Percentiles rank a stretch among this genome's conserved stretches.
These are phyloP conservation scores for Tephrocybe sp. DNA, from an alignment of 768 basidiomycete species.

Conservation along the genomic window DNA sequence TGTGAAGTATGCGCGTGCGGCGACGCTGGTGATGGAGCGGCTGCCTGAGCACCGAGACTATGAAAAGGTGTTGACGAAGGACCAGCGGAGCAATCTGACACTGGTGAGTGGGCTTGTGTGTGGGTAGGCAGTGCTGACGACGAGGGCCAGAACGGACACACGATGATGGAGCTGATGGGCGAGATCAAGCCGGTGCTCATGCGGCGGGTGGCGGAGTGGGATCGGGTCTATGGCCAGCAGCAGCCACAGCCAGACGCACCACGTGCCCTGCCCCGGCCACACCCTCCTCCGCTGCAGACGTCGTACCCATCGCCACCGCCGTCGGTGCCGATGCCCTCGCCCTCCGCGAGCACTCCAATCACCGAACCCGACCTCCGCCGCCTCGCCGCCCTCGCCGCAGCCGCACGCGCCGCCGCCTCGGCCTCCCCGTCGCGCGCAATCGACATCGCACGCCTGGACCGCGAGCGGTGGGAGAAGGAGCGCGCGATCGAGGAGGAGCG, in stretches of 20 bases:
- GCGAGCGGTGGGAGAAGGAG: conserved; percentile 8
- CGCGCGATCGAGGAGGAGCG: conserved; percentile 10
- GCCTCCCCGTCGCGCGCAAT: conserved; percentile 21
- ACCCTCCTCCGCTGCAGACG: neutral
- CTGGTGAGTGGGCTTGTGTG: conserved; percentile 64
- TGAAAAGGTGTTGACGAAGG: conserved; percentile 46
- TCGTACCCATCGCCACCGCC: neutral
- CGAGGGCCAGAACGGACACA: conserved; percentile 36
- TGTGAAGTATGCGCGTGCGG: conserved; percentile 69
- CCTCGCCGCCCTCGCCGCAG: conserved; percentile 24
- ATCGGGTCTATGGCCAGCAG: conserved; percentile 30
- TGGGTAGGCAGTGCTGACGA: conserved; percentile 7
- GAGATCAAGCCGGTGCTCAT: conserved; percentile 65
- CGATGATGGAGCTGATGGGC: conserved; percentile 66
- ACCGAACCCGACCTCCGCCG: conserved; percentile 20
- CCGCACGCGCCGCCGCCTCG: conserved; percentile 19
- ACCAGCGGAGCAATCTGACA: conserved; percentile 67
- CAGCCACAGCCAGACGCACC: neutral
- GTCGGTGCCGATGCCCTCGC: neutral
- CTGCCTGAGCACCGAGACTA: conserved; percentile 76
- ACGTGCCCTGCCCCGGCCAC: neutral
- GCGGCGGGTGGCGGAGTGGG: conserved; percentile 64
- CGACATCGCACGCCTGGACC: conserved; percentile 38
- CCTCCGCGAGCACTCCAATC: conserved; percentile 32
- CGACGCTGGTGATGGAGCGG: conserved; percentile 76